Base-by-base conservation (phyloP, 2,329 filamentous ascomycete species). In the Colletotrichum melonis region DNA sequence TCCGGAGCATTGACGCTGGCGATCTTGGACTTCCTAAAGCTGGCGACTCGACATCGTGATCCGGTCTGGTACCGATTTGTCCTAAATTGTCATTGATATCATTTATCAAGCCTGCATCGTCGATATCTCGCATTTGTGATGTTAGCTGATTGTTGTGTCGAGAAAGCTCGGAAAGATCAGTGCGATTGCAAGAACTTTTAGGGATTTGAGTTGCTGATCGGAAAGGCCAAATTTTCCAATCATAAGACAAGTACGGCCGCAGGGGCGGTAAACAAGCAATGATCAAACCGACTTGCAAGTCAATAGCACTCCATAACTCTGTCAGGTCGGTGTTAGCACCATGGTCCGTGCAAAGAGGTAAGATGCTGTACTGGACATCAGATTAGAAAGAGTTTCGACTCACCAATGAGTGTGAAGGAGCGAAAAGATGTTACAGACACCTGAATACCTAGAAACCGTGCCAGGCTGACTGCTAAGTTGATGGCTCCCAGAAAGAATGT, bases 331-430 rank as follows among this genome's bases (percentile, higher is more conserved):
- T 3, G 5, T 22, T 56, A 55, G 30, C 22, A 6, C 1, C 55
- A 19, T 22, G 11, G 4, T 28, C 4, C 12, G 26, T 19, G 30
- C 19, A 38, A 8, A 4, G 1, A 22, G 11, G 19, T 6, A 30
- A 2, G 28, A 57, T 57, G 9, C 12, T 9, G 22, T 11, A 11
- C n/a, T 22, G 7, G 4, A 11, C 11, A 4, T 9, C 16, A 1
- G 1, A 3, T 35, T 5, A 4, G 0, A 14, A 38, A 1, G 8
- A 26, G 26, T 5, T 26, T 4, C 0, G 11, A 64, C 62, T 2
- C 38, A 65, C 63, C 63, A 8, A 64, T 64, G n/a, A 26, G 24
- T n/a, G 30, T 56, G 22, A 64, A 64, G 5, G 49, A 56, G 14
- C 28, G n/a, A 1, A 64, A 54, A 28, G 22, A n/a, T 14, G 62